These are phyloP conservation scores for Medakamo hakoo DNA, from an alignment of 139 green algal genomes.

Conservation along the genomic window DNA sequence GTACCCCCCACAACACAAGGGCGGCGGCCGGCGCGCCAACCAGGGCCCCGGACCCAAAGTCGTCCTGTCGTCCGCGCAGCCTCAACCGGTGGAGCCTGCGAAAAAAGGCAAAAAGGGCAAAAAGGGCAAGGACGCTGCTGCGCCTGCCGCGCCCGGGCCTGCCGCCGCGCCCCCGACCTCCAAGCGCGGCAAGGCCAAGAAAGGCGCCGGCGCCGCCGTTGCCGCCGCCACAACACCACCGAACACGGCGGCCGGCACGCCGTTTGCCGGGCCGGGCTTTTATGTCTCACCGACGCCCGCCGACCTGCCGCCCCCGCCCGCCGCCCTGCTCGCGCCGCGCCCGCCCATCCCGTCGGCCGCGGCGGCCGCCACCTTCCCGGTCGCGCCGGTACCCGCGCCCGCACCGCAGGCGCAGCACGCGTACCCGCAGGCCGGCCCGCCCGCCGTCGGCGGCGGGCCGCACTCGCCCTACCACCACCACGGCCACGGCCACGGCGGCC, in stretches of 20 bases:
- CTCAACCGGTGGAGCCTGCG: too few relatives aligned
- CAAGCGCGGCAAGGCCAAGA: conserved; percentile 4
- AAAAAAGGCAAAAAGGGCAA: too few relatives aligned
- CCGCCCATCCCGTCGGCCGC: too few relatives aligned
- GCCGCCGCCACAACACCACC: background rate
- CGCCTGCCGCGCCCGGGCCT: conserved; percentile 2
- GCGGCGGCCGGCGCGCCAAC: background rate
- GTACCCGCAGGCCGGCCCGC: too few relatives aligned
- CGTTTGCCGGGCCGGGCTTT: background rate
- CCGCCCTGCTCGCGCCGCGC: background rate
- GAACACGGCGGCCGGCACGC: too few relatives aligned
- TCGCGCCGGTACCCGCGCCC: background rate
- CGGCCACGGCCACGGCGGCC: too few relatives aligned
- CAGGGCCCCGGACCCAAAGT: too few relatives aligned
- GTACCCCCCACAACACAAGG: background rate
- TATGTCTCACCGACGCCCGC: background rate
- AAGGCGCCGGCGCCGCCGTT: background rate
- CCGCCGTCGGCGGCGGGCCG: too few relatives aligned
- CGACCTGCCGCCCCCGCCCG: background rate
- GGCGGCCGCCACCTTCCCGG: too few relatives aligned
- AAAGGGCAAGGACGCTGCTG: conserved; percentile 1
- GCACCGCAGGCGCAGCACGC: too few relatives aligned
- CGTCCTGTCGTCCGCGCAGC: too few relatives aligned
- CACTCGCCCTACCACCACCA: too few relatives aligned
- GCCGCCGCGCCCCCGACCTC: background rate